Base-by-base conservation (phyloP, 805 yeast species). In the Wickerhamiella brachini region DNA sequence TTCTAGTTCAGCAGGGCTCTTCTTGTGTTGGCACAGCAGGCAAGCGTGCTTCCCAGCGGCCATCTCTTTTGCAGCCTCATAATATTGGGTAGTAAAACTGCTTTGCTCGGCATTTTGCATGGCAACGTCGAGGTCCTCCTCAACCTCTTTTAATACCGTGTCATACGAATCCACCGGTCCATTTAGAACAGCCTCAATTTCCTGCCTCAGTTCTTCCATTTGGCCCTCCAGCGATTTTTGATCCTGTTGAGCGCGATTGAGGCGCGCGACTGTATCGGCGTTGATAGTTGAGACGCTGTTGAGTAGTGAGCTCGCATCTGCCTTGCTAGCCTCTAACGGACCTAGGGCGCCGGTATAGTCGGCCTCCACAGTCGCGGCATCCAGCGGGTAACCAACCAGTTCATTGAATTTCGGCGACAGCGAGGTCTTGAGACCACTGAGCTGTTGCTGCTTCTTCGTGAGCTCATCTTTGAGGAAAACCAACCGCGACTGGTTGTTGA, bases 71-170 rank as follows among this genome's bases (percentile, higher is more conserved):
- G 96, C 96, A 44, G 77, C 77, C 21, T 72, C 65, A 59, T 85
- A 87, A 65, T 82, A 88, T 43, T 77, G 77, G 23, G 78, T 69
- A 0, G 89, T 81, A 2, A 87, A 84, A 44, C 78, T 79, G 29
- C 75, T 76, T 56, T 85, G 79, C 60, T 85, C 85, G 31, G 78
- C 62, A 51, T 83, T 80, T 55, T 82, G 84, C 15, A 78, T 67
- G 0, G 86, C 79, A 18, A 73, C 73, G 43, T 77, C 73, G 56
- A 78, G 76, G 44, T 81, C 82, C 17, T 73, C 74, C 59, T 85
- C 90, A 5, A 81, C 54, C 0, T 56, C 54, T 0, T 6, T 17
- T 2, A 37, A 10, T 20, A 37, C 20, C 15, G 20, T 37, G 7
- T 37, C 41, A 15, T 37, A 37, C 9, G 17, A 8, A 15, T 37